Evolutionary conservation across 495 filamentous ascomycete genomes (phyloP), one percentile per base, ranked within the genome.

Genomic region (Penicillium malachiteum): DNA sequence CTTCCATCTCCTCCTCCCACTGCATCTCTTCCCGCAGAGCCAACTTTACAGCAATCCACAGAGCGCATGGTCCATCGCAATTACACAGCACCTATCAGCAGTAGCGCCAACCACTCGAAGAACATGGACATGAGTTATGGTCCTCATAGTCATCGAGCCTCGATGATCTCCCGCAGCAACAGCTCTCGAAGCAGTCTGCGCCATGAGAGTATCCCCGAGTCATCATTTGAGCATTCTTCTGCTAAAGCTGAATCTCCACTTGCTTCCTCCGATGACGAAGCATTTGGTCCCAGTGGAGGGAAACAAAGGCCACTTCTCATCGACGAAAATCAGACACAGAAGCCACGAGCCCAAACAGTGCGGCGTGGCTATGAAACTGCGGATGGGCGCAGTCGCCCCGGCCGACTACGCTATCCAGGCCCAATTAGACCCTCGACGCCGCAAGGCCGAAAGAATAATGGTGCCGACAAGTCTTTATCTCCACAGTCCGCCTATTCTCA

Each of bases 211-310:
- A 55, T 60, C 26, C 58, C 57, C 3, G 57, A 65, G 33, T 59
- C 48, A 16, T 48, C 48, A n/a, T 48, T 60, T n/a, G 60, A 62
- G 16, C 57, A 46, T 11, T 8, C 50, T 11, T 8, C 50, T 16
- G 32, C 17, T 42, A 62, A 55, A n/a, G 50, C 61, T 5, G 69
- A 75, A 26, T 74, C 67, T 0, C 70, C 75, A 3, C 49, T 78
- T 13, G 69, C 72, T 34, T 76, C 75, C 39, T 78, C 75, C 0
- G 75, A 78, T 35, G 75, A 78, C 10, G 75, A 78, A 45, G 60
- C 65, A n/a, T 65, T 68, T 18, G 60, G 64, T 17, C 61, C 59
- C 1, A 41, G 14, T 17, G 32, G 45, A 13, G 51, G 53, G 1
- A 31, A 34, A 6, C 17, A 50, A 12, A 52, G 54, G 10, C 32